These are phyloP conservation scores for Maudiozyma humilis DNA, from an alignment of 1,139 yeast species.

Conservation along the genomic window DNA sequence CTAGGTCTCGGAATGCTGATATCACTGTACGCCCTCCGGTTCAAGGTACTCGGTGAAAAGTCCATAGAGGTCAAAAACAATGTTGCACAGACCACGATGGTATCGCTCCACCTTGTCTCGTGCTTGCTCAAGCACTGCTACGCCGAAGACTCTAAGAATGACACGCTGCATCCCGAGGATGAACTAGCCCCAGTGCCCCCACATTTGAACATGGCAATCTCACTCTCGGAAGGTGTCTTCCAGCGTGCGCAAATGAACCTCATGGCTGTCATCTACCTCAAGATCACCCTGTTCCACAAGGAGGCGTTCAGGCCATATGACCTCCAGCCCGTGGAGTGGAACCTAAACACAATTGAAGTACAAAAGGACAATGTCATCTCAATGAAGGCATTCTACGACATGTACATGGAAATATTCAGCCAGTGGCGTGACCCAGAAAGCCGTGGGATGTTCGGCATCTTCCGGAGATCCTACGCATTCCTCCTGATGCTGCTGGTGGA, in stretches of 20 bases:
- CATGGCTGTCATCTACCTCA: neutral
- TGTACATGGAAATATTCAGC: slow-evolving; percentile 12
- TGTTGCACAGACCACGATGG: neutral
- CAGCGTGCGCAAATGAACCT: slow-evolving; percentile 1
- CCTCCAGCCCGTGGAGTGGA: slow-evolving; percentile 8
- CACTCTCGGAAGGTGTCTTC: slow-evolving; percentile 1
- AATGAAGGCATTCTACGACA: slow-evolving; percentile 10
- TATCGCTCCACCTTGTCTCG: slow-evolving; percentile 1
- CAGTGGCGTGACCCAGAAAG: slow-evolving; percentile 8
- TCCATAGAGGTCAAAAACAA: slow-evolving; percentile 1
- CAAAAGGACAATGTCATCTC: slow-evolving; percentile 5
- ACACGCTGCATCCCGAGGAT: no score
- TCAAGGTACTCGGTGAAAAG: slow-evolving; percentile 1
- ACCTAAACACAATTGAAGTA: slow-evolving; percentile 7
- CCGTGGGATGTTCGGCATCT: slow-evolving; percentile 6
- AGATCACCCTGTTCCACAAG: slow-evolving; percentile 1
- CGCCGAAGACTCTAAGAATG: neutral
- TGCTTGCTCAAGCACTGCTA: neutral
- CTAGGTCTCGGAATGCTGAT: neutral
- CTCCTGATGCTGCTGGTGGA: slow-evolving; percentile 8
- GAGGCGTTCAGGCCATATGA: slow-evolving; percentile 4
- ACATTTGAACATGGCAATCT: neutral
- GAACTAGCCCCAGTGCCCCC: slow-evolving; percentile 8
- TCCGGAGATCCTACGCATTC: slow-evolving; percentile 9
- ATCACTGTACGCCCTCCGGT: neutral